Base-by-base conservation (phyloP, 768 basidiomycete genomes). In the Trametopsis cervina region DNA sequence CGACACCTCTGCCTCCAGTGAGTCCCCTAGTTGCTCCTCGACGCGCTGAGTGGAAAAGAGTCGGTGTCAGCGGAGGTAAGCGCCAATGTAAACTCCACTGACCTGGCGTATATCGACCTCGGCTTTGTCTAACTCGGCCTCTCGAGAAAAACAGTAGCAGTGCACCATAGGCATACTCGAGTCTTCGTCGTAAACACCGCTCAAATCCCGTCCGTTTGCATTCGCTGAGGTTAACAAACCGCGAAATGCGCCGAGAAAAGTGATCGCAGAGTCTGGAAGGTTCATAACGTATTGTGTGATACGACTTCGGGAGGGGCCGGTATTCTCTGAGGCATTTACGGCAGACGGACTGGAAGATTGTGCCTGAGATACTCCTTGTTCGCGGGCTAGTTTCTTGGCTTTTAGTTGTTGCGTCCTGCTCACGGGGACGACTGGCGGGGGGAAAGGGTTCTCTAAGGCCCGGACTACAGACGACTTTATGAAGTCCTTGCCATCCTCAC, bases 271-370 rank as follows among this genome's bases (percentile, higher is more conserved):
- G 56, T 90, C 92, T 2, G 96, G 96, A 17, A 99, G 73, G 65
- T 99, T 99, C 93, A 99, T 95, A n/a, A 96, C 85, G 60, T 90
- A 93, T 62, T 96, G 95, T 11, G 80, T 68, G 54, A 96, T 80
- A 38, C 75, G 67, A 47, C 65, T 70, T 49, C 86, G 78, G 29
- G 70, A 62, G 6, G 64, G 68, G 38, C 44, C 17, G 49, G 54
- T 27, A 47, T 24, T 38, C 21, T 48, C 39, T 37, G 50, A 15
- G 29, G 29, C 15, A 33, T 15, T 33, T 15, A 15, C 29, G 40
- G n/a, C 35, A 42, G 23, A 50, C 6, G 25, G 21, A 40, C 17
- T 15, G 11, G 50, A 15, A 25, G 52, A 12, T 18, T 35, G 7
- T 33, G 44, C 50, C 58, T 69, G 67, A 29, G 38, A 49, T 41